Evolutionary conservation across 805 yeast genomes (phyloP), one percentile per base, ranked within the genome.

Genomic region (Metschnikowia reukaufii): DNA sequence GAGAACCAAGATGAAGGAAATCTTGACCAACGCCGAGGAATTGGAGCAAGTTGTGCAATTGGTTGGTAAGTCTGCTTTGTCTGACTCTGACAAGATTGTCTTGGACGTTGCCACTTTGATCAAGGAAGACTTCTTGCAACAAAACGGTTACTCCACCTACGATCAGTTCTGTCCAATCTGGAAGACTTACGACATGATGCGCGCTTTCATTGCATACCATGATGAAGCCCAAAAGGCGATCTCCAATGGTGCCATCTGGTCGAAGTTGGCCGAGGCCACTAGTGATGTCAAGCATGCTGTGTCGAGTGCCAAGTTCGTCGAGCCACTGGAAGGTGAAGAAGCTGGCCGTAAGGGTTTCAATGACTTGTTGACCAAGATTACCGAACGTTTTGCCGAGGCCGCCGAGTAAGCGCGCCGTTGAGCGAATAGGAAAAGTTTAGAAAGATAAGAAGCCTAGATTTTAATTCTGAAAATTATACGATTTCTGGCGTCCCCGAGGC

Each of bases 81-180:
- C 97, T 8, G 99, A 94, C 67, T 79, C 96, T 33, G 99, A 94
- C 73, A 94, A 94, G 77, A 94, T 94, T 69, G 87, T 97, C 20
- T 78, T 94, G 65, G 99, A 94, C 66, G 97, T 92, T 47, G 83
- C 98, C 20, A 77, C 78, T 23, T 80, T 94, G 67, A 84, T 94
- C 71, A 94, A 94, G 72, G 99, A 94, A 71, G 99, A 94, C 73
- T 94, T 94, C 84, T 79, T 94, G 68, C 99, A 94, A 76, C 99
- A 94, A 77, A 94, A 94, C 73, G 99, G 99, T 75, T 94, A 94
- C 76, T 94, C 99, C 39, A 76, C 96, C 36, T 94, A 94, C 67
- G 99, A 94, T 72, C 96, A 96, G 32, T 94, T 90, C 86, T 94
- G 99, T 75, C 99, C 99, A 57, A 88, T 94, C 64, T 94, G 99